A percentile compares a stretch with the other conserved stretches of the same genome.
These are phyloP conservation scores for Cladosporium phlei DNA, from an alignment of 2,329 filamentous ascomycete genomes.

Conservation along the genomic window DNA sequence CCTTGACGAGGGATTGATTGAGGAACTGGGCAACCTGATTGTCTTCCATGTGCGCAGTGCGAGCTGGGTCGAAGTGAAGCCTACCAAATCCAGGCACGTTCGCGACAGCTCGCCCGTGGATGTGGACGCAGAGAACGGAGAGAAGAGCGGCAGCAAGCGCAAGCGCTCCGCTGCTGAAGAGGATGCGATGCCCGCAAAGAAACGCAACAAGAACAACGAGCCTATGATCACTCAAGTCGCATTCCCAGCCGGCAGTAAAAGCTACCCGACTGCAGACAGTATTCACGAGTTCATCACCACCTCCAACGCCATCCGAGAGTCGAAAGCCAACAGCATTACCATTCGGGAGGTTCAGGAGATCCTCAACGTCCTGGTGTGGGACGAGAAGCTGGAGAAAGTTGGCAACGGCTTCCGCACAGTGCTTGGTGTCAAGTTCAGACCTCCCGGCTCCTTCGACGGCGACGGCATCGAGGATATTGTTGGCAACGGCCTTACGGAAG, in stretches of 20 bases:
- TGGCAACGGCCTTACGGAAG: constrained; percentile 76
- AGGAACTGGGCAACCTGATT: constrained; percentile 66
- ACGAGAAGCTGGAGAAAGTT: constrained; percentile 70
- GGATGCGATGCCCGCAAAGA: constrained; percentile 28
- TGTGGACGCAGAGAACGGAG: constrained; percentile 6
- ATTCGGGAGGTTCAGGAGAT: constrained; percentile 79
- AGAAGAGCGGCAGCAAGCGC: constrained; percentile 22
- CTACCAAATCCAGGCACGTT: constrained; percentile 16
- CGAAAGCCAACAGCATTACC: constrained; percentile 42
- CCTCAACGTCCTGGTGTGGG: constrained; percentile 82
- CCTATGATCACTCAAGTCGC: constrained; percentile 26
- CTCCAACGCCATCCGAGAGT: constrained; percentile 66
- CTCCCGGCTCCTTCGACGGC: constrained; percentile 19
- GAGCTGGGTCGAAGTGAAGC: constrained; percentile 60
- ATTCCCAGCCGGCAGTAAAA: constrained; percentile 39
- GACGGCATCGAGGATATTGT: constrained; percentile 39
- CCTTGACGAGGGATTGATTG: constrained; percentile 83
- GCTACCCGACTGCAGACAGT: constrained; percentile 74
- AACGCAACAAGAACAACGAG: constrained; percentile 21
- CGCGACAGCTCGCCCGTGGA: constrained; percentile 1
- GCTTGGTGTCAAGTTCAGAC: constrained; percentile 29
- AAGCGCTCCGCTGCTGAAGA: constrained; percentile 29
- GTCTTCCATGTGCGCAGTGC: constrained; percentile 67
- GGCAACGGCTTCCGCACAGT: constrained; percentile 48
- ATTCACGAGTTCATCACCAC: constrained; percentile 71